Evolutionary conservation across 768 basidiomycete species (phyloP).

Genomic region (Favolaschia claudopus): DNA sequence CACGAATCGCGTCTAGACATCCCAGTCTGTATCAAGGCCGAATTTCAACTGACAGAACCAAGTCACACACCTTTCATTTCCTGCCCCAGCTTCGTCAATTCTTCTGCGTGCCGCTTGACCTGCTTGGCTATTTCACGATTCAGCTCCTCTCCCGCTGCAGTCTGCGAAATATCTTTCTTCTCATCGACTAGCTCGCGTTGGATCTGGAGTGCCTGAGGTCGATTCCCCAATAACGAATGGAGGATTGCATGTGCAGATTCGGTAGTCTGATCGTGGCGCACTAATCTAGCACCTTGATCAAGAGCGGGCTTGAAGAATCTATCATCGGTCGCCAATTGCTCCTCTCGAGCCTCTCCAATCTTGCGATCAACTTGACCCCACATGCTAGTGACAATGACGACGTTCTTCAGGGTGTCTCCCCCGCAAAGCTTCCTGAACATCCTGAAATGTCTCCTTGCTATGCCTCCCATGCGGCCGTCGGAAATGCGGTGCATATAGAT

Average conservation of each 20-base stretch:
- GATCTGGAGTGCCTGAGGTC: slow-evolving; percentile 25
- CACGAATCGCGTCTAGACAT: too few species aligned
- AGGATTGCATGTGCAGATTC: slow-evolving; percentile 48
- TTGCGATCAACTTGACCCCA: slow-evolving; percentile 48
- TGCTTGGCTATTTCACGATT: neutral
- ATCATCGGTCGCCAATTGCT: slow-evolving; percentile 40
- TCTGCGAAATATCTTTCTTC: slow-evolving; percentile 12
- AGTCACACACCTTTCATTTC: too few species aligned
- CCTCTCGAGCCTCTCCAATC: slow-evolving; percentile 39
- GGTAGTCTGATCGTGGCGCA: slow-evolving; percentile 43
- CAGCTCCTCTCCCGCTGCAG: slow-evolving; percentile 1
- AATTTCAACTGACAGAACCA: too few species aligned
- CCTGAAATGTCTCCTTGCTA: slow-evolving; percentile 50
- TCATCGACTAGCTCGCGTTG: slow-evolving; percentile 36
- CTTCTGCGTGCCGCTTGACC: neutral
- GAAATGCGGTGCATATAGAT: slow-evolving; percentile 55
- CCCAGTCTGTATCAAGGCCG: too few species aligned
- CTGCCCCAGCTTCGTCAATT: neutral
- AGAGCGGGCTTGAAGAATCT: slow-evolving; percentile 54
- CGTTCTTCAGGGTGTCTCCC: slow-evolving; percentile 47
- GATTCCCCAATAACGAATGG: slow-evolving; percentile 34
- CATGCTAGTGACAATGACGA: slow-evolving; percentile 58
- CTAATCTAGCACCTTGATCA: slow-evolving; percentile 44
- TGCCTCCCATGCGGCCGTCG: slow-evolving; percentile 48
- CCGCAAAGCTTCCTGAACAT: slow-evolving; percentile 61